These are phyloP conservation scores for Neurospora africana DNA, from an alignment of 495 filamentous ascomycete genomes.

Conservation along the genomic window DNA sequence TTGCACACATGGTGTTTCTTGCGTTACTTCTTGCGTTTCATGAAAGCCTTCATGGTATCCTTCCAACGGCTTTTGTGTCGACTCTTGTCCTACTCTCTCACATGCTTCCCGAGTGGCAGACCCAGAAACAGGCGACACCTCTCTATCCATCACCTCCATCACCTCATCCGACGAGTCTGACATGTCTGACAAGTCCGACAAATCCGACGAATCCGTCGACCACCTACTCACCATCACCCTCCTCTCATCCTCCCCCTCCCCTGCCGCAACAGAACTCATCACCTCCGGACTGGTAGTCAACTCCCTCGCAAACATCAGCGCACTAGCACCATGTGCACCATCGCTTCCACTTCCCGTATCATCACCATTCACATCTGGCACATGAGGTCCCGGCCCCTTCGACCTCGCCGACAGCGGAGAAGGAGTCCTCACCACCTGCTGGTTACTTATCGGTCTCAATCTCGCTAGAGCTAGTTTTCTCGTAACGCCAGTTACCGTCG, in stretches of 20 bases:
- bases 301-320: neutral
- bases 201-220: neutral
- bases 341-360: neutral
- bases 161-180: neutral
- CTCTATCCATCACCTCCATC: neutral
- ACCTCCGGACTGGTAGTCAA: neutral
- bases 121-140: neutral
- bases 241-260: neutral
- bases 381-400: neutral
- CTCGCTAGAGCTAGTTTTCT: fast-evolving
- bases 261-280: neutral
- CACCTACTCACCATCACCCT: neutral
- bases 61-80: neutral
- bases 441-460: neutral
- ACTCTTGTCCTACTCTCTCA: neutral
- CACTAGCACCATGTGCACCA: too few species aligned
- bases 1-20: neutral
- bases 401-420: neutral
- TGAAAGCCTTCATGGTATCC: neutral
- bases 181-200: neutral
- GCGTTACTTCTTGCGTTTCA: neutral
- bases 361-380: neutral
- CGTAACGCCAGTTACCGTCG: neutral
- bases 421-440: neutral
- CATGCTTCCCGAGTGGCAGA: neutral